Conservation (phyloP, 768 basidiomycete species). For the Dentipellis sp. region DNA sequence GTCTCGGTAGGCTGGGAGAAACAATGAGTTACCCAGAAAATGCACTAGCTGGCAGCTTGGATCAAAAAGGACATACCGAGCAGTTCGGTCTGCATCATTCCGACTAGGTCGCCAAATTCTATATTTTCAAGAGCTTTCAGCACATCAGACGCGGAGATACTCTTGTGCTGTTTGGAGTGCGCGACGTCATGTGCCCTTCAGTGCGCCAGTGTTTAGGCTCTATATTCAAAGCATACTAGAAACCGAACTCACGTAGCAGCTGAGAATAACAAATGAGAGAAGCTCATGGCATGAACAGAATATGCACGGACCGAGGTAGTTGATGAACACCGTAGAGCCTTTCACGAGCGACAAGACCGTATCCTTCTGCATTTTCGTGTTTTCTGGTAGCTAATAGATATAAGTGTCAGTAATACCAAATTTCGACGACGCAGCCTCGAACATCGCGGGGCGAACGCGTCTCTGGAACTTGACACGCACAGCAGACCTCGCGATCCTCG, state of each 20-base stretch:
- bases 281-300: background rate
- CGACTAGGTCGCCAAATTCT: slow-evolving; percentile 65
- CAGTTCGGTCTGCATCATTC: slow-evolving; percentile 55
- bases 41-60: background rate
- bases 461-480: slow-evolving; percentile 33
- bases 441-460: background rate
- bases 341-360: slow-evolving; percentile 78
- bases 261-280: background rate
- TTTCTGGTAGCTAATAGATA: slow-evolving; percentile 63
- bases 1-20: slow-evolving; percentile 51
- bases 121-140: slow-evolving; percentile 77
- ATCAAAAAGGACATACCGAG: slow-evolving; percentile 31
- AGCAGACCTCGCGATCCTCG: slow-evolving; percentile 76
- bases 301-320: slow-evolving; percentile 65
- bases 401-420: background rate
- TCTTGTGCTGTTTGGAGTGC: slow-evolving; percentile 74
- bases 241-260: slow-evolving; percentile 24
- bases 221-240: slow-evolving; percentile 22
- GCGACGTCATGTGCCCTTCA: slow-evolving; percentile 84
- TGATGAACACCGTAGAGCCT: slow-evolving; percentile 92
- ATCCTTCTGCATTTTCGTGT: slow-evolving; percentile 84
- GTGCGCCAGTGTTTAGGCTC: background rate
- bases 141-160: slow-evolving; percentile 84
- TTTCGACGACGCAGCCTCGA: background rate
- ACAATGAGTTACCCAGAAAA: background rate